These are phyloP conservation scores for Phytopythium sindhum DNA, from an alignment of 352 stramenopile genomes.

Conservation along the genomic window DNA sequence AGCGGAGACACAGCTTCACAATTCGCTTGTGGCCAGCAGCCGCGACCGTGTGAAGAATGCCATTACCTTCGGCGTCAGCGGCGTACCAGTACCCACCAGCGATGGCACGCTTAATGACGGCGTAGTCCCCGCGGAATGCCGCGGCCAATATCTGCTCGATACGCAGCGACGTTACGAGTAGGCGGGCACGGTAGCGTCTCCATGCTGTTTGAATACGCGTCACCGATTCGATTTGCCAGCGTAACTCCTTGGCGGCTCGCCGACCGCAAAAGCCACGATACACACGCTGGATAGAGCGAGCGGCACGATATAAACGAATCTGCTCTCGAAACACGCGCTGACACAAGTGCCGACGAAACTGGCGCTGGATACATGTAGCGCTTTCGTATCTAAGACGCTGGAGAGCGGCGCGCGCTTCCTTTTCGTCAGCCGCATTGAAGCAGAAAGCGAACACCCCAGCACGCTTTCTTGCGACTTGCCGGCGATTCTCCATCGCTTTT, in stretches of 20 bases:
- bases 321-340: conserved; percentile 39
- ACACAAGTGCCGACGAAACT: conserved; percentile 54
- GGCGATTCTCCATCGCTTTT: conserved; percentile 27
- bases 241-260: conserved; percentile 27
- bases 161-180: conserved; percentile 28
- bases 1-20: conserved; percentile 79
- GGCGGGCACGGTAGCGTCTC: conserved; percentile 38
- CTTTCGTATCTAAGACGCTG: conserved; percentile 30
- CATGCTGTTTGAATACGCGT: conserved; percentile 55
- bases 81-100: conserved; percentile 45
- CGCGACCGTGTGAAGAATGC: conserved; percentile 67
- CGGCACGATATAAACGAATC: conserved; percentile 36
- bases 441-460: conserved; percentile 18
- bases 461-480: conserved; percentile 9
- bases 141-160: conserved; percentile 61
- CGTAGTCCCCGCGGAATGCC: conserved; percentile 75
- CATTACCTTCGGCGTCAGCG: conserved; percentile 53
- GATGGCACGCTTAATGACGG: conserved; percentile 56
- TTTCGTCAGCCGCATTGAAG: conserved; percentile 18
- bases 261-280: conserved; percentile 45
- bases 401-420: conserved; percentile 35
- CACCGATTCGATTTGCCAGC: conserved; percentile 40
- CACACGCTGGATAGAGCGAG: conserved; percentile 53
- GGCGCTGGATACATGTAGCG: conserved; percentile 63
- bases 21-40: conserved; percentile 69